Evolutionary conservation across 805 yeast species (phyloP).

Genomic region (Teunomyces pallodes): DNA sequence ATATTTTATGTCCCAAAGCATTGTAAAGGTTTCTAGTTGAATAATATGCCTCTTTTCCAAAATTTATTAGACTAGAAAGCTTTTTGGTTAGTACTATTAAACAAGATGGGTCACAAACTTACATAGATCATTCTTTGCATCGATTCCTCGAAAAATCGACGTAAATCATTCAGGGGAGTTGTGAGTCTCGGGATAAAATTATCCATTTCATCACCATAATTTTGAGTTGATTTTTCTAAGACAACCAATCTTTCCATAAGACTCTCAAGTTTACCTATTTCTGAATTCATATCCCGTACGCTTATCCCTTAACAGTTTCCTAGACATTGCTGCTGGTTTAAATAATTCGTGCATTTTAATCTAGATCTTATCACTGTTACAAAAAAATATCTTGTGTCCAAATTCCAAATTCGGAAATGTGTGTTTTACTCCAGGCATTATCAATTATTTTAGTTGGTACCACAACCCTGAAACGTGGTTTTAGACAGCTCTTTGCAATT

Average conservation of each 20-base stretch:
- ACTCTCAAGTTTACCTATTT: not conserved
- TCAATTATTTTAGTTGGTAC: not conserved
- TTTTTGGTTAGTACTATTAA: not conserved
- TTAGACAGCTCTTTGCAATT: not conserved
- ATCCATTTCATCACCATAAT: not conserved
- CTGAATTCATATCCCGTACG: slow-evolving; percentile 1
- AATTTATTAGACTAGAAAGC: not conserved
- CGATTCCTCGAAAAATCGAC: not conserved
- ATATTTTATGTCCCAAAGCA: not conserved
- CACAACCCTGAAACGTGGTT: slow-evolving; percentile 1
- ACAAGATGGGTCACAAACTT: not conserved
- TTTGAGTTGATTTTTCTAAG: not conserved
- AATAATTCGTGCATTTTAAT: not conserved
- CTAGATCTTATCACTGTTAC: not conserved
- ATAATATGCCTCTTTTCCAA: not conserved
- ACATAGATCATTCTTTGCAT: slow-evolving; percentile 3
- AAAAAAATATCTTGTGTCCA: slow-evolving; percentile 2
- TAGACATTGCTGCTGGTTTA: not conserved
- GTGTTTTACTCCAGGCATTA: slow-evolving; percentile 1
- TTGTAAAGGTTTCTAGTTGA: not conserved
- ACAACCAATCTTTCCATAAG: not conserved
- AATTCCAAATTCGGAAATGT: slow-evolving; percentile 2
- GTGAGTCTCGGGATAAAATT: not conserved
- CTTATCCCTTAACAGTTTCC: not conserved
- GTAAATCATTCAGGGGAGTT: not conserved